Conservation (phyloP, 352 stramenopile genomes). For the Pythium scleroteichum region DNA sequence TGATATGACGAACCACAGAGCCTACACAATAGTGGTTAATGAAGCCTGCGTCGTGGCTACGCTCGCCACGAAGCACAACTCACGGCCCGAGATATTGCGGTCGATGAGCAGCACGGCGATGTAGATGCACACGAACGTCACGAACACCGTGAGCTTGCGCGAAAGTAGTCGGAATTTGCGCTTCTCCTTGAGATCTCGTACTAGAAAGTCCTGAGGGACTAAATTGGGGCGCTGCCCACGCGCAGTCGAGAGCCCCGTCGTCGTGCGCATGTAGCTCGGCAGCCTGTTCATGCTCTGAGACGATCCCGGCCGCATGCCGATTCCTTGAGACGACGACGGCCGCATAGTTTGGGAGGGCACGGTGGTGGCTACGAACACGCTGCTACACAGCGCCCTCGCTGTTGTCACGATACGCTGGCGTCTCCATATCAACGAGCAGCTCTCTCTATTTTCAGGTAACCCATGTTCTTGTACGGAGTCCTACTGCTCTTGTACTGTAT, state of each 20-base stretch:
- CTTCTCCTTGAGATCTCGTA: slow-evolving; percentile 67
- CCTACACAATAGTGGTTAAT: slow-evolving; percentile 27
- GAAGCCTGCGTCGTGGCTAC: too few relatives aligned
- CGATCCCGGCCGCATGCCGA: slow-evolving; percentile 12
- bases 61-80: slow-evolving; percentile 17
- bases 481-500: neutral
- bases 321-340: neutral
- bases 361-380: neutral
- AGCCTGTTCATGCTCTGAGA: slow-evolving; percentile 40
- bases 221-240: slow-evolving; percentile 18
- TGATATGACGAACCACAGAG: slow-evolving; percentile 52
- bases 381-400: too few relatives aligned
- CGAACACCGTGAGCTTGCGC: slow-evolving; percentile 62
- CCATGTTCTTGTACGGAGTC: slow-evolving; percentile 11
- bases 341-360: neutral
- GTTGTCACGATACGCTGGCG: too few relatives aligned
- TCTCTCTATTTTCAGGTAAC: slow-evolving; percentile 1
- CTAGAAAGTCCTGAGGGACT: slow-evolving; percentile 55
- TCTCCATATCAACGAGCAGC: neutral
- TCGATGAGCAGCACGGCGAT: slow-evolving; percentile 59
- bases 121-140: slow-evolving; percentile 69
- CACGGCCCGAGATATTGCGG: slow-evolving; percentile 72
- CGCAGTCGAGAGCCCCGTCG: slow-evolving; percentile 21
- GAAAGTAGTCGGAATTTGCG: slow-evolving; percentile 67
- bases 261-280: slow-evolving; percentile 42